A percentile compares a stretch with the other conserved stretches of the same genome.
These are phyloP conservation scores for Crotalaria pallida DNA, from an alignment of 306 rosid genomes.

Conservation along the genomic window DNA sequence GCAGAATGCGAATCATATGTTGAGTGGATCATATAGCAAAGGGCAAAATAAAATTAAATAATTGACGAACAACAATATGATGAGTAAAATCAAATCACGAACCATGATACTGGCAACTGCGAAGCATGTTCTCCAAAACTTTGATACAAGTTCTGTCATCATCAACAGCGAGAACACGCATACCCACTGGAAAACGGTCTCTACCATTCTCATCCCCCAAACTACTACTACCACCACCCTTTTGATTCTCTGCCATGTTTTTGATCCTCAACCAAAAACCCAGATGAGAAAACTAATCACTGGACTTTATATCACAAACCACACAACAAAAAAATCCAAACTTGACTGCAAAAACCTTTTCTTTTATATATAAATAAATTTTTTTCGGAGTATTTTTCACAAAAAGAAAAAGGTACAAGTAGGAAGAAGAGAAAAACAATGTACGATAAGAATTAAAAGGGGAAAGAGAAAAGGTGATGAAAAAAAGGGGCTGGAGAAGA, in stretches of 20 bases:
- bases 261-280: slow-evolving; percentile 12
- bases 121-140: slow-evolving; percentile 60
- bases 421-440: neutral
- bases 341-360: too few relatives aligned
- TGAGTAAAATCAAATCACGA: slow-evolving; percentile 2
- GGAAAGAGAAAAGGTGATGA: neutral
- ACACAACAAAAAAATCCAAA: slow-evolving; percentile 15
- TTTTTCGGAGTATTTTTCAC: too few relatives aligned
- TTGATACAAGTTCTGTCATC: slow-evolving; percentile 69
- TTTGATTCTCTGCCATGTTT: slow-evolving; percentile 46
- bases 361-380: too few relatives aligned
- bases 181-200: slow-evolving; percentile 69
- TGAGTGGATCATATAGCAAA: neutral
- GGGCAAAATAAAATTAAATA: neutral
- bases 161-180: slow-evolving; percentile 88
- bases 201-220: slow-evolving; percentile 14
- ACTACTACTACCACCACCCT: neutral
- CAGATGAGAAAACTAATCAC: slow-evolving; percentile 16
- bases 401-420: too few relatives aligned
- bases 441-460: neutral
- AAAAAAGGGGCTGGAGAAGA: neutral
- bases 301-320: slow-evolving; percentile 3
- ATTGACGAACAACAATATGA: neutral
- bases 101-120: slow-evolving; percentile 80
- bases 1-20: neutral